Conservation (phyloP, 2,329 filamentous ascomycete genomes). For the Sclerotinia spermophila region DNA sequence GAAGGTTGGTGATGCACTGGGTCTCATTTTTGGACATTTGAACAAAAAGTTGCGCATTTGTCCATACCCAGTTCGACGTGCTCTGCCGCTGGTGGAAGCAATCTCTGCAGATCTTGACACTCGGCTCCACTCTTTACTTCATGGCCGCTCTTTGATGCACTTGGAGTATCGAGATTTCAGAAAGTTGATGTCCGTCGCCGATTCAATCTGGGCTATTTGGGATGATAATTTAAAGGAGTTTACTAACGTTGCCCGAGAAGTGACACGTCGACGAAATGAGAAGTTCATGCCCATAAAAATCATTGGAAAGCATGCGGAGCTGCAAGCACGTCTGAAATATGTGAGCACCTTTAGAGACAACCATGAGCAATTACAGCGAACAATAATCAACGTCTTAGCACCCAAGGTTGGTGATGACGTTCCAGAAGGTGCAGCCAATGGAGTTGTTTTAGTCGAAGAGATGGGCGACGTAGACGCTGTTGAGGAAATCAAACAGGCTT, state of each 20-base stretch:
- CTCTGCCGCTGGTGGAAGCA: conserved; percentile 89
- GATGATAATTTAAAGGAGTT: conserved; percentile 97
- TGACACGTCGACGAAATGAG: conserved; percentile 87
- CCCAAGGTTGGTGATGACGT: conserved; percentile 59
- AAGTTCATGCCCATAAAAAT: conserved; percentile 99
- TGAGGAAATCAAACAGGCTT: conserved; percentile 92
- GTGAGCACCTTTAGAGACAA: conserved; percentile 93
- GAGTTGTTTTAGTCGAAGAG: conserved; percentile 77
- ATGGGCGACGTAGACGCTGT: conserved; percentile 97
- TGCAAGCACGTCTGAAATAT: conserved; percentile 88
- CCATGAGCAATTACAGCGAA: conserved; percentile 94
- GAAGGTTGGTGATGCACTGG: conserved; percentile 85
- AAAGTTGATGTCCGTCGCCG: conserved; percentile 75
- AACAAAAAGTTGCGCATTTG: conserved; percentile 98
- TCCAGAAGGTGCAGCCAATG: conserved; percentile 54
- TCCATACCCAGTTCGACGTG: conserved; percentile 88
- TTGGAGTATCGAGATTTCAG: conserved; percentile 90
- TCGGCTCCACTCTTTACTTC: conserved; percentile 78
- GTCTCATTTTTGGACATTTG: conserved; percentile 86
- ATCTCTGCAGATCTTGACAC: conserved; percentile 91
- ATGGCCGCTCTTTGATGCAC: conserved; percentile 84
- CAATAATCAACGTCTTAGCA: conserved; percentile 94
- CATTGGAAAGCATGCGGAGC: conserved; percentile 77
- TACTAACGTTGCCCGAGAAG: conserved; percentile 93
- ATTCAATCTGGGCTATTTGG: conserved; percentile 87